Percentiles rank a stretch among this genome's conserved stretches.
Evolutionary conservation across 305 asterid genomes (phyloP).

Genomic region (Fraxinus dipetala): DNA sequence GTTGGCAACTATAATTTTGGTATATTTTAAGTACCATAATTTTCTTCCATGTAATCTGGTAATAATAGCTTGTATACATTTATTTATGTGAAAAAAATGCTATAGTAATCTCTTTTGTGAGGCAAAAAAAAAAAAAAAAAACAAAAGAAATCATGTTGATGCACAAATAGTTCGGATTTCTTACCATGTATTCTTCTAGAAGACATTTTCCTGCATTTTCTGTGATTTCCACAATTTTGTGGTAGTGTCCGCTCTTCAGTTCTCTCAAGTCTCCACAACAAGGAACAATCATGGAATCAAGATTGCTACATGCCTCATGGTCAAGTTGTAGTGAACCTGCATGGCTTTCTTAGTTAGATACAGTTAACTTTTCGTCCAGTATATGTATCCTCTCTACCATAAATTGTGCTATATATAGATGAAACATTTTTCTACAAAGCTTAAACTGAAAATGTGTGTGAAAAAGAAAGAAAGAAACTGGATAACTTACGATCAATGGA

Average conservation of each 20-base stretch:
- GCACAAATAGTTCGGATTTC: background rate
- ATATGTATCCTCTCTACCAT: background rate
- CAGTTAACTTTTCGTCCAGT: background rate
- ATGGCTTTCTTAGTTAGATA: slow-evolving; percentile 16
- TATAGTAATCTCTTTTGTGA: background rate
- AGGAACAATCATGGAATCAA: slow-evolving; percentile 82
- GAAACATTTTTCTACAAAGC: background rate
- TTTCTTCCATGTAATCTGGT: background rate
- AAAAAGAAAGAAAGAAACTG: background rate
- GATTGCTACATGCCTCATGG: slow-evolving; percentile 76
- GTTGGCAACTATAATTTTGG: background rate
- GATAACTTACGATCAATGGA: slow-evolving; percentile 77
- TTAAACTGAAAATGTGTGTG: background rate
- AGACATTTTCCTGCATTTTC: slow-evolving; percentile 90
- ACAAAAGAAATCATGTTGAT: background rate
- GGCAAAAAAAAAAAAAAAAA: background rate
- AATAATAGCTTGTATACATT: background rate
- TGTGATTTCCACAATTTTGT: slow-evolving; percentile 77
- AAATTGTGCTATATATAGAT: background rate
- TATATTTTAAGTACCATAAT: background rate
- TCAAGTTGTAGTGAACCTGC: slow-evolving; percentile 93
- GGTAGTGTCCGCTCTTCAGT: slow-evolving; percentile 71
- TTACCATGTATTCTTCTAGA: slow-evolving; percentile 77
- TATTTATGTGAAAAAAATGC: background rate
- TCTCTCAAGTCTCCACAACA: slow-evolving; percentile 82